Evolutionary conservation across 495 filamentous ascomycete species (phyloP), one percentile per base, ranked within the genome.

Genomic region (Talaromyces stipitatus): DNA sequence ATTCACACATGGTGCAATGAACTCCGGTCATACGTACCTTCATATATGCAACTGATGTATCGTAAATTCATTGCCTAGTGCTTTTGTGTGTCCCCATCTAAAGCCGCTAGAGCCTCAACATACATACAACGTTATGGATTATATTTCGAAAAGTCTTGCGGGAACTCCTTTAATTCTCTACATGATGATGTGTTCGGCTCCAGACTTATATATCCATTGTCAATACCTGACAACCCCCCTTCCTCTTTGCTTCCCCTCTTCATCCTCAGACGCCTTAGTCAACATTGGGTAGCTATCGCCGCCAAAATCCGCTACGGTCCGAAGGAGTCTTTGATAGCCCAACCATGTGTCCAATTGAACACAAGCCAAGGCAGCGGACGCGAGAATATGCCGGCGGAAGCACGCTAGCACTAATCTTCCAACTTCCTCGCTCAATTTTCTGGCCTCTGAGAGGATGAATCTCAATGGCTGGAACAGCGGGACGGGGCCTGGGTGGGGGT

Each of bases 241-340:
- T 45, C 24, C 36, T 22, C 36, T 46, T 55, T 38, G 28, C n/a
- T 12, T 26, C 24, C 23, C 36, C 28, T 24, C 27, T 20, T 14
- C 20, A 43, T 36, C 54, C 24, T 20, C n/a, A 23, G 16, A 27
- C 36, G 33, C 9, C 32, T 22, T 55, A 28, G 23, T 29, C 33
- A 38, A 55, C 16, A 38, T 55, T 55, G 54, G 54, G 54, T 55
- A 55, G 33, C 54, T 16, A 55, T 55, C 23, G 16, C 51, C 51
- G 36, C 36, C 36, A 20, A 29, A 41, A 38, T 29, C 36, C 32
- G 33, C 32, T 20, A 29, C 22, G 23, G 36, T 24, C 54, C 36
- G 24, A 26, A 46, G 16, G 10, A 28, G 48, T 51, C 48, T 29
- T 24, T 46, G 33, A 41, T 55, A 43, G 24, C 24, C 20, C 54